phyloP scores from a whole-genome alignment of 1,284 basidiomycete species.

The Ustilago xerochloae region DNA sequence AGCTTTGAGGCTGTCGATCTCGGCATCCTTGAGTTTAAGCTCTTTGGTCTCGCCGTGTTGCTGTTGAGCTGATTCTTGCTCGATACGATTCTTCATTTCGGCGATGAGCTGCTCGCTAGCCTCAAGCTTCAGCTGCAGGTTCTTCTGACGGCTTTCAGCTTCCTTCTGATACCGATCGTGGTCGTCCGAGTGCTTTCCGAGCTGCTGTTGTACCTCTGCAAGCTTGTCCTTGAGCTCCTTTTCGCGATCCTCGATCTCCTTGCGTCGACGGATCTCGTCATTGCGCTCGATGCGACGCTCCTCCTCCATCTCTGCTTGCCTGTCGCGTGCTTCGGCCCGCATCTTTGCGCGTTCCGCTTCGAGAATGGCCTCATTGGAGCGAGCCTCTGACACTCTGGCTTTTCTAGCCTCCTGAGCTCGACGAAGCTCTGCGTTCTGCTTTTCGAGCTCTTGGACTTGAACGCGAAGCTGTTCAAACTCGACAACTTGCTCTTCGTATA shows the following conservation, averaged over 20 bases:
- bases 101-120: slow-evolving; percentile 47
- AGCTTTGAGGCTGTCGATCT: slow-evolving; percentile 54
- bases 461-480: slow-evolving; percentile 66
- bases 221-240: slow-evolving; percentile 40
- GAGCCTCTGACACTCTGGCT: slow-evolving; percentile 36
- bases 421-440: slow-evolving; percentile 41
- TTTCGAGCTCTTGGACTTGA: slow-evolving; percentile 51
- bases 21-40: slow-evolving; percentile 55
- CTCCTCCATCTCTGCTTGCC: slow-evolving; percentile 70
- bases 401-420: slow-evolving; percentile 42
- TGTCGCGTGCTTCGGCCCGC: slow-evolving; percentile 72
- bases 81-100: slow-evolving; percentile 35
- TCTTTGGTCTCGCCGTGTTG: slow-evolving; percentile 40
- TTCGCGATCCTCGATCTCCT: slow-evolving; percentile 51
- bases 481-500: slow-evolving; percentile 65
- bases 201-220: slow-evolving; percentile 60
- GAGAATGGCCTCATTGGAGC: slow-evolving; percentile 41
- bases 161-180: slow-evolving; percentile 71
- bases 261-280: slow-evolving; percentile 59
- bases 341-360: slow-evolving; percentile 71
- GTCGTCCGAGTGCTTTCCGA: slow-evolving; percentile 71
- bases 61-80: slow-evolving; percentile 40
- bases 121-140: slow-evolving; percentile 46
- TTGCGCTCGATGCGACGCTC: slow-evolving; percentile 52
- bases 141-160: slow-evolving; percentile 37